phyloP scores from a whole-genome alignment of 495 filamentous ascomycete genomes.

The Aspergillus indologenus region DNA sequence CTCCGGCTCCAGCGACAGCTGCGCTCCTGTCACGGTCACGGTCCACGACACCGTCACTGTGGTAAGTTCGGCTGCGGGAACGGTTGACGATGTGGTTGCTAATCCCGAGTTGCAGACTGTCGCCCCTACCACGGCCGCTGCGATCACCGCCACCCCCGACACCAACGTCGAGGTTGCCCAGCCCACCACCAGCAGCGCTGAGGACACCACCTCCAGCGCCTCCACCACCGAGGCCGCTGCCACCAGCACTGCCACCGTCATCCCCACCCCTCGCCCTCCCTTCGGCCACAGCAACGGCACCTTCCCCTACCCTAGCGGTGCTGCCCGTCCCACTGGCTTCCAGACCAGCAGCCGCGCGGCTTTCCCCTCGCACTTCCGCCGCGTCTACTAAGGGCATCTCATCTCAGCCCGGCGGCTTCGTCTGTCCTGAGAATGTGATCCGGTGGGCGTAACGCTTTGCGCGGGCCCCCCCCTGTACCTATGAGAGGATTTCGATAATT shows the following conservation, averaged over 20 bases:
- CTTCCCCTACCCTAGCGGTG: constrained; percentile 27
- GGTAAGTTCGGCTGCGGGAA: constrained; percentile 26
- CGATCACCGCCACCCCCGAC: constrained; percentile 9
- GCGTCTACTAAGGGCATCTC: constrained; percentile 26
- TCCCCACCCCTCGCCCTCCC: constrained; percentile 18
- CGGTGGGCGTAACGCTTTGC: constrained; percentile 17
- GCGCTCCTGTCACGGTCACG: constrained; percentile 39
- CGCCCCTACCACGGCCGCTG: constrained; percentile 11
- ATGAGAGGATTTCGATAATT: constrained; percentile 22
- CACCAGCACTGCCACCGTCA: constrained; percentile 1
- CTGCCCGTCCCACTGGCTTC: constrained; percentile 30
- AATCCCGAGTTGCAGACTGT: constrained; percentile 18
- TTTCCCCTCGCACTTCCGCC: constrained; percentile 29
- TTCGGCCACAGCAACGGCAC: constrained; percentile 41
- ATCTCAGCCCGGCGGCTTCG: constrained; percentile 6
- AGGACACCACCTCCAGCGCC: constrained; percentile 17
- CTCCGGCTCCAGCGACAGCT: constrained; percentile 13
- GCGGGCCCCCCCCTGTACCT: constrained; percentile 31
- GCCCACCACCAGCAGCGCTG: constrained; percentile 7
- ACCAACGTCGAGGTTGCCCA: constrained; percentile 1
- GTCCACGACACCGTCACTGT: constrained; percentile 41
- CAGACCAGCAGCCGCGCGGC: constrained; percentile 22
- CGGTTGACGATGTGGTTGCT: not conserved
- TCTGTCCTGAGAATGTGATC: constrained; percentile 21
- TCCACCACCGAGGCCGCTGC: constrained; percentile 9